These are phyloP conservation scores for Musa acuminata DNA, from an alignment of 176 grass and related monocot species.

Conservation along the genomic window DNA sequence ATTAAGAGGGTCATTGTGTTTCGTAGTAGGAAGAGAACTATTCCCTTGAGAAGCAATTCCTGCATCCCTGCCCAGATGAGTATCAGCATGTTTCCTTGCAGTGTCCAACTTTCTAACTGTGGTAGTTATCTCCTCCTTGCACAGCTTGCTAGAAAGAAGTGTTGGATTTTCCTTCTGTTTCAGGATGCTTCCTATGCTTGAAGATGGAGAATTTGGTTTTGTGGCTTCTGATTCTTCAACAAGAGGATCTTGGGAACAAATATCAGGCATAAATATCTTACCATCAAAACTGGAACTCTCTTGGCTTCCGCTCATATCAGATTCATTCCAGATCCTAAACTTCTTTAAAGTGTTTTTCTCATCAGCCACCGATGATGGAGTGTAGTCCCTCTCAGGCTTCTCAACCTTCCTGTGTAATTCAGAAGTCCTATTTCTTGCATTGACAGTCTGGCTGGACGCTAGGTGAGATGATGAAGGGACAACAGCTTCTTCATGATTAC, in stretches of 20 bases:
- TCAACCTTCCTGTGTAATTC: neutral
- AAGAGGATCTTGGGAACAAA: neutral
- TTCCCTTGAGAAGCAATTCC: neutral
- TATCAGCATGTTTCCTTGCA: no score
- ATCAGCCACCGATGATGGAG: conserved; percentile 1
- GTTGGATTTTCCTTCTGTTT: conserved; percentile 1
- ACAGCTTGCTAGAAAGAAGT: neutral
- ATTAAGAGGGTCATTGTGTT: neutral
- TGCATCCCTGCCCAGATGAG: neutral
- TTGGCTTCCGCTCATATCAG: neutral
- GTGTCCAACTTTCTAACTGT: neutral
- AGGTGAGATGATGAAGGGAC: neutral
- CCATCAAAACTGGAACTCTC: conserved; percentile 11
- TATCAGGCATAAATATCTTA: neutral
- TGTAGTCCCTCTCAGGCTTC: neutral
- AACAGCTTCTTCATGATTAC: neutral
- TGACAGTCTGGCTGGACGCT: neutral
- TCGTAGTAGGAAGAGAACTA: neutral
- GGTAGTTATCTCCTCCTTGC: neutral
- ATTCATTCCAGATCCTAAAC: conserved; percentile 7
- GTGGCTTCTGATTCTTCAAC: neutral
- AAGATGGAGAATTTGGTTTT: neutral
- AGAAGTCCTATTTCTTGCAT: neutral
- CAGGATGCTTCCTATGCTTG: neutral
- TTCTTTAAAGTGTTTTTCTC: neutral